phyloP scores from a whole-genome alignment of 1,284 basidiomycete species.

The Inonotus hispidus region DNA sequence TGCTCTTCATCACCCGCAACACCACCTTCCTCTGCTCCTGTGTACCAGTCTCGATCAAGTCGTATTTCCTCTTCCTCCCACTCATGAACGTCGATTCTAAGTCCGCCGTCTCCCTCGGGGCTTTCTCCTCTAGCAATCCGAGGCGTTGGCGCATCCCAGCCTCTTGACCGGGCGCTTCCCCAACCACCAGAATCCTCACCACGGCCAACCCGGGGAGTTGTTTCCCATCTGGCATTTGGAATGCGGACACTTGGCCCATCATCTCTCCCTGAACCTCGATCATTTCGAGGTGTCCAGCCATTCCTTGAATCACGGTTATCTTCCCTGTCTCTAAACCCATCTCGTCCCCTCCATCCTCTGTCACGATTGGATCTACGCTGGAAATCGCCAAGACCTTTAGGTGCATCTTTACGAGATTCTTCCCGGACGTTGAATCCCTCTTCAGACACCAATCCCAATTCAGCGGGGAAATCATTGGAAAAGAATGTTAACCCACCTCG shows the following conservation, averaged over 20 bases:
- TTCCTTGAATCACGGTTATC: conserved; percentile 23
- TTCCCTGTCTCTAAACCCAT: conserved; percentile 24
- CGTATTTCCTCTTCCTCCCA: conserved; percentile 94
- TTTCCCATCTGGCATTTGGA: conserved; percentile 86
- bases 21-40: conserved; percentile 80
- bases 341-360: conserved; percentile 25
- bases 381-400: conserved; percentile 66
- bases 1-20: conserved; percentile 86
- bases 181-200: conserved; percentile 37
- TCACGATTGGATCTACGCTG: conserved; percentile 64
- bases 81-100: conserved; percentile 66
- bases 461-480: background rate
- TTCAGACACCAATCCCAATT: conserved; percentile 23
- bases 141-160: conserved; percentile 88
- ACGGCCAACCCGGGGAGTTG: conserved; percentile 65
- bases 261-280: conserved; percentile 46
- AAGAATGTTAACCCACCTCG: conserved; percentile 38
- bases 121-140: conserved; percentile 56
- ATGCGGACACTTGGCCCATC: conserved; percentile 84
- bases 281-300: conserved; percentile 60
- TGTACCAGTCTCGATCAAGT: conserved; percentile 93
- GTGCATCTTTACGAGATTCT: conserved; percentile 48
- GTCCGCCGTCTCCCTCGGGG: conserved; percentile 54
- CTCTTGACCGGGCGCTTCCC: conserved; percentile 51
- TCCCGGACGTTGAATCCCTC: conserved; percentile 59